Conservation (phyloP, 345 rosid species). For the Mercurialis annua region DNA sequence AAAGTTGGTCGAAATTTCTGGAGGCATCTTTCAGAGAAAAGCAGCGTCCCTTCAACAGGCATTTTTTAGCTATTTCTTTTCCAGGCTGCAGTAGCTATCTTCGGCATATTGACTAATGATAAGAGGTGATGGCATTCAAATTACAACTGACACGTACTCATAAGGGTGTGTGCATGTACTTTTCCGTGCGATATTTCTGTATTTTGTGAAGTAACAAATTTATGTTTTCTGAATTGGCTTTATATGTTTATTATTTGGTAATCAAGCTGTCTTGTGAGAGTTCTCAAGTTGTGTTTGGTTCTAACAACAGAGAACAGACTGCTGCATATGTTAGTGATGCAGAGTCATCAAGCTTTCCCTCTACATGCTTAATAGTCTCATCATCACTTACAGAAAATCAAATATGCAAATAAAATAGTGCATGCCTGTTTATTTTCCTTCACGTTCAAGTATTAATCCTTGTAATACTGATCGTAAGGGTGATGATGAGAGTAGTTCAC, state of each 20-base stretch:
- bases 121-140: not conserved
- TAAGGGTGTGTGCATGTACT: not conserved
- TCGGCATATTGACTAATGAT: not conserved
- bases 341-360: no score
- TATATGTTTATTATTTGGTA: not conserved
- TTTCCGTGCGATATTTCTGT: not conserved
- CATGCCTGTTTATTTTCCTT: no score
- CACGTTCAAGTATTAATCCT: constrained; percentile 17
- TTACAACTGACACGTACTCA: not conserved
- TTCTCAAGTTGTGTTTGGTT: not conserved
- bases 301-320: not conserved
- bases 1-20: constrained; percentile 95
- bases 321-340: not conserved
- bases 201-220: not conserved
- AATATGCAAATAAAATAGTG: no score
- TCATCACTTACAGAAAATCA: no score
- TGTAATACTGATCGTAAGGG: constrained; percentile 45
- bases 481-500: constrained; percentile 45
- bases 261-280: not conserved
- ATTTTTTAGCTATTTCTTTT: constrained; percentile 11
- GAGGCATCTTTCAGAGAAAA: constrained; percentile 96
- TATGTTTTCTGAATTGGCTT: not conserved
- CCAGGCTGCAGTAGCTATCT: not conserved
- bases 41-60: constrained; percentile 86
- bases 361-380: no score